Evolutionary conservation across 306 rosid genomes (phyloP), one percentile per base, ranked within the genome.

Genomic region (Prunus davidiana): DNA sequence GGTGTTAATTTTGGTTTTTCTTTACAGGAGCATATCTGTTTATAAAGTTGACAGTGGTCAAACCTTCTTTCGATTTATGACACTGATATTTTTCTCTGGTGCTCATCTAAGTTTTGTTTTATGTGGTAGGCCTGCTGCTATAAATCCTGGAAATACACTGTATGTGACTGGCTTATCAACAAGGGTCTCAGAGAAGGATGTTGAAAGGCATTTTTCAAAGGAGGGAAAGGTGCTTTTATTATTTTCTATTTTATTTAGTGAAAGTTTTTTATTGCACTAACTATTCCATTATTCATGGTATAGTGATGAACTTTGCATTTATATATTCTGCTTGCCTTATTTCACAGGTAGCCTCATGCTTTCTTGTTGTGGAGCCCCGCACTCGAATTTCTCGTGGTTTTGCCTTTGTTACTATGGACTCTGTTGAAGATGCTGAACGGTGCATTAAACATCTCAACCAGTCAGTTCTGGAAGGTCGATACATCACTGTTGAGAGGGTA

Each of bases 401-500:
- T 91, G 98, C 97, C 50, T 96, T 96, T 76, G 83, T 96, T 68
- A 92, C 98, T 0, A 96, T 96, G 99, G 96, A 87, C 74, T 14
- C 41, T 67, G 85, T 65, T 67, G 99, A 96, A 64, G 97, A 79
- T 86, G 99, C 99, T 4, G 87, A 83, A 66, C 93, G 97, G 69
- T 92, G 98, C 74, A 82, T 92, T 67, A 91, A 96, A 83, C 83
- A 92, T 84, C 99, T 96, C 80, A 96, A 96, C 84, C 97, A 96
- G 78, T 96, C 98, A 11, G 88, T 96, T 73, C 84, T 96, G 74
- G 97, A 92, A 87, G 99, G 99, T 72, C 96, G 98, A 71, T 91
- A 88, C 68, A 92, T 96, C 68, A 96, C 99, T 49, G 99, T 96
- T 56, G 99, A 96, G 84, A 83, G 83, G 99, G 99, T 96, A 89